A percentile compares a stretch with the other conserved stretches of the same genome.
Evolutionary conservation across 202 grass and related monocot genomes (phyloP).

Genomic region (Schoenoplectus triqueter): DNA sequence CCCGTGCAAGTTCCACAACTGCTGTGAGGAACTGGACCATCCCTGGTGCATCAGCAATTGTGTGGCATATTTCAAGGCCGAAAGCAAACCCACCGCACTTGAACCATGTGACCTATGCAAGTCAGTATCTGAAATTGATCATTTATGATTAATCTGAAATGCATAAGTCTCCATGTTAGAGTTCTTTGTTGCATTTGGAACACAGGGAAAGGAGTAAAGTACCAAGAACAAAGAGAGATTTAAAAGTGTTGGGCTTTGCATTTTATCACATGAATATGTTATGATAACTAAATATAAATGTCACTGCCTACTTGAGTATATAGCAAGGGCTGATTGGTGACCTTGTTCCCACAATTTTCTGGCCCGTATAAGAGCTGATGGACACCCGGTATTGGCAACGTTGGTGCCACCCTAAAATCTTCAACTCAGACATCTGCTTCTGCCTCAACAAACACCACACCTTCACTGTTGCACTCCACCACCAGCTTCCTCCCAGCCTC

Average conservation of each 20-base stretch:
- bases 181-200: neutral
- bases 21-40: constrained; percentile 27
- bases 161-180: neutral
- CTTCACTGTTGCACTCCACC: constrained; percentile 76
- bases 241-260: neutral
- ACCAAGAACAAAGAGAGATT: too few relatives aligned
- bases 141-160: neutral
- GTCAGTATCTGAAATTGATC: neutral
- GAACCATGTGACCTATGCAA: constrained; percentile 40
- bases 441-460: constrained; percentile 67
- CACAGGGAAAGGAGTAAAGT: neutral
- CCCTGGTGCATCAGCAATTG: constrained; percentile 29
- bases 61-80: constrained; percentile 35
- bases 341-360: constrained; percentile 28
- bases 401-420: constrained; percentile 54
- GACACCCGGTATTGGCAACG: constrained; percentile 55
- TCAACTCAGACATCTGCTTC: constrained; percentile 55
- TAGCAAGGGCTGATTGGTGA: constrained; percentile 55
- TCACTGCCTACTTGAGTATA: constrained; percentile 59
- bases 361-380: constrained; percentile 55
- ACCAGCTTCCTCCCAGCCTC: constrained; percentile 42
- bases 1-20: constrained; percentile 20
- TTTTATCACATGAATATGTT: neutral
- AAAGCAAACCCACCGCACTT: constrained; percentile 24
- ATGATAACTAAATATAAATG: neutral